Evolutionary conservation across 352 stramenopile species (phyloP), one percentile per base, ranked within the genome.

Genomic region (Vaucheria bursata): DNA sequence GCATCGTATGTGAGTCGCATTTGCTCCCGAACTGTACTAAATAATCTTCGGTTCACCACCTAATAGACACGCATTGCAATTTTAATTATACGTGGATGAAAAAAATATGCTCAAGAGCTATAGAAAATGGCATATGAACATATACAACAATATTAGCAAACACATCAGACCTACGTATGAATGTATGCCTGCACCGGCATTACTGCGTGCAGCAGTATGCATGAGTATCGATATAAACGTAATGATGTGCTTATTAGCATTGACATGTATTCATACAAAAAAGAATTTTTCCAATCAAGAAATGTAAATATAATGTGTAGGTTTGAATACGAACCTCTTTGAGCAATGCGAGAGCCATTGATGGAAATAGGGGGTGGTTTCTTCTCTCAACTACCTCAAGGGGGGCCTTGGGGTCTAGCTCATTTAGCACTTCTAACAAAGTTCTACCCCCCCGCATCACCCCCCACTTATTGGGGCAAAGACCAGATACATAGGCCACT

Each of bases 1-100:
- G 90, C 90, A 82, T 94, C 90, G 73, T 94, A 94, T 0, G 89
- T 94, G 0, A 94, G 83, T 75, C 91, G 89, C 75, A 90, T 91
- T 71, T 90, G 76, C 79, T 94, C 90, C 68, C 90, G 82, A 1
- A 94, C 89, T 18, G 88, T 91, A 65, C 84, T 89, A 71, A 94
- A 94, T 0, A 94, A 83, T 40, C 90, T 83, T 39, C 90, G 83
- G 81, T 94, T 94, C 2, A 87, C 79, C 71, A 93, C 89, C 85
- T 94, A 72, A 12, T 1, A 75, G 52, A 45, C 34, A 18, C 45
- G n/a, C 8, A 39, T 36, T 2, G 0, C 66, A 50, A 8, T n/a
- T 0, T n/a, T n/a, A n/a, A n/a, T n/a, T n/a, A n/a, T n/a, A n/a
- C n/a, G n/a, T n/a, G n/a, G n/a, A n/a, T n/a, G n/a, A n/a, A n/a